Percentiles rank a stretch among this genome's conserved stretches.
These are phyloP conservation scores for Metarhizium rileyi DNA, from an alignment of 2,329 filamentous ascomycete species.

Conservation along the genomic window DNA sequence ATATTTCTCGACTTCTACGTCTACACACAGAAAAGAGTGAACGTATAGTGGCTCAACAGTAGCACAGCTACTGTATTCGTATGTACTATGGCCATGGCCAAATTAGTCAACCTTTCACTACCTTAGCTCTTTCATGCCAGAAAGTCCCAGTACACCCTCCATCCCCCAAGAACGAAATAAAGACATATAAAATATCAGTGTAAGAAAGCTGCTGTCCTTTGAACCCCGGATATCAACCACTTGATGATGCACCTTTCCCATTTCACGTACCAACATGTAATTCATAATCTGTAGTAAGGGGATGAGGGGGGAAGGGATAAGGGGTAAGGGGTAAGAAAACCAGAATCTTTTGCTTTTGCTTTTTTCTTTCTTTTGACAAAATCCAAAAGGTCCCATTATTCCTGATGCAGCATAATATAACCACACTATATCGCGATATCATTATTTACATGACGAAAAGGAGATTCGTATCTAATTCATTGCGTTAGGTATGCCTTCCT, in stretches of 20 bases:
- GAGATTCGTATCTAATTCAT: constrained; percentile 43
- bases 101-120: neutral
- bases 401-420: neutral
- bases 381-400: neutral
- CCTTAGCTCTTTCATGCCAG: neutral
- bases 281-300: neutral
- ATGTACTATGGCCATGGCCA: neutral
- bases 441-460: constrained; percentile 49
- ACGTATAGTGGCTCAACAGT: neutral
- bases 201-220: neutral
- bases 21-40: neutral
- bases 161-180: neutral
- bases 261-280: neutral
- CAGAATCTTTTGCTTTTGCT: too few species aligned
- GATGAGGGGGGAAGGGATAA: too few species aligned
- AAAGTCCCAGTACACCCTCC: neutral
- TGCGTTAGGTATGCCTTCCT: constrained; percentile 7
- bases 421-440: neutral
- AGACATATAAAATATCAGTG: neutral
- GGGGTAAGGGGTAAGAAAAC: neutral
- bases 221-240: neutral
- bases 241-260: neutral
- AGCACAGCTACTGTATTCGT: neutral
- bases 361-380: too few species aligned
- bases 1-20: too few species aligned